A percentile compares a stretch with the other conserved stretches of the same genome.
Evolutionary conservation across 768 basidiomycete species (phyloP).

Genomic region (Naematelia aurantialba): DNA sequence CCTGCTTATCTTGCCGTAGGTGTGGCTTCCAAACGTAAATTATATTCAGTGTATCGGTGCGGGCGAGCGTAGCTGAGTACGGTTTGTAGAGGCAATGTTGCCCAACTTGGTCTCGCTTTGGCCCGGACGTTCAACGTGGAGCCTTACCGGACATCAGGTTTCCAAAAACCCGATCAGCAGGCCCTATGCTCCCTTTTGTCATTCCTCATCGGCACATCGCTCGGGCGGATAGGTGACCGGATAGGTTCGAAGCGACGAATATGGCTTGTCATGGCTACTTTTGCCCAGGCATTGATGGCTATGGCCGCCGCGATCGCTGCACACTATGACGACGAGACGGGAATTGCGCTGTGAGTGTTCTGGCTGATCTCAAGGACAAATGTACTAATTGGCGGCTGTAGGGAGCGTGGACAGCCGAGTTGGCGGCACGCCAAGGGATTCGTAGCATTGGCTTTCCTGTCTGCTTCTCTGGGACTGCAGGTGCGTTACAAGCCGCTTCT

Average conservation of each 20-base stretch:
- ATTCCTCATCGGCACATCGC: slow-evolving; percentile 72
- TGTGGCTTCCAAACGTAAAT: slow-evolving; percentile 48
- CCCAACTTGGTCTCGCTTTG: slow-evolving; percentile 71
- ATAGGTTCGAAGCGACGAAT: slow-evolving; percentile 67
- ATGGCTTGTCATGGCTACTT: slow-evolving; percentile 70
- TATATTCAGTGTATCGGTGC: slow-evolving; percentile 1
- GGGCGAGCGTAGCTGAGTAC: too few species aligned
- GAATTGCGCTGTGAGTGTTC: slow-evolving; percentile 34
- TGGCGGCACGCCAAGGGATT: slow-evolving; percentile 69
- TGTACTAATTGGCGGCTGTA: slow-evolving; percentile 41
- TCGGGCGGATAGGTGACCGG: slow-evolving; percentile 73
- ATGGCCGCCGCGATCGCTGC: slow-evolving; percentile 68
- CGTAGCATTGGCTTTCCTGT: slow-evolving; percentile 72
- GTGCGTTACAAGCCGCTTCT: slow-evolving; percentile 12
- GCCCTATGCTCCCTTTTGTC: slow-evolving; percentile 72
- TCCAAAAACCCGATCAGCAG: slow-evolving; percentile 78
- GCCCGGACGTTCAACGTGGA: slow-evolving; percentile 65
- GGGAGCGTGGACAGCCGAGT: slow-evolving; percentile 60
- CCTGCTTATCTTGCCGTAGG: slow-evolving; percentile 26
- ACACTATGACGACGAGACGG: slow-evolving; percentile 63
- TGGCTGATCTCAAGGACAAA: background rate
- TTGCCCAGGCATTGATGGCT: slow-evolving; percentile 71
- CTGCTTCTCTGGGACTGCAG: slow-evolving; percentile 74
- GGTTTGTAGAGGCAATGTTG: slow-evolving; percentile 48
- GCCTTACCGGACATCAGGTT: slow-evolving; percentile 55